phyloP scores from a whole-genome alignment of 768 basidiomycete genomes.

The Russula dissimulans region DNA sequence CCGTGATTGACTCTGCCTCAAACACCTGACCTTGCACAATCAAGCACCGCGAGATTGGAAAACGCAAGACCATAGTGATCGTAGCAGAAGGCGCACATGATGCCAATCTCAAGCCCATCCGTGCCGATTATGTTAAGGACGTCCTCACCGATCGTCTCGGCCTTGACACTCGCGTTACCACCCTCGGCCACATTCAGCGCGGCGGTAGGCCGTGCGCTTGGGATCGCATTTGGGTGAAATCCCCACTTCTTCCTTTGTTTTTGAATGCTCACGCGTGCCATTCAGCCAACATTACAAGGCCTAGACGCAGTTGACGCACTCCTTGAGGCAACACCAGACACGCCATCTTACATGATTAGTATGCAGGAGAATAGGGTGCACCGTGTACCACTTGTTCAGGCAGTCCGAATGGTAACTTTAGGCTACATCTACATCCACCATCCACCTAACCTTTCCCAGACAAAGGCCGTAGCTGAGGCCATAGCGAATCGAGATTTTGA shows the following conservation, averaged over 20 bases:
- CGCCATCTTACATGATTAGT: slow-evolving; percentile 97
- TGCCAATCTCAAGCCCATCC: slow-evolving; percentile 81
- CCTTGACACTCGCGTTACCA: slow-evolving; percentile 93
- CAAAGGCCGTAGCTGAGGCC: slow-evolving; percentile 74
- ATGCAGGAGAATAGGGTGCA: slow-evolving; percentile 92
- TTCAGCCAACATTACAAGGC: slow-evolving; percentile 90
- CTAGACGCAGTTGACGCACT: slow-evolving; percentile 87
- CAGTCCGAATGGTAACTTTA: slow-evolving; percentile 67
- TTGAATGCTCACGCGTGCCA: slow-evolving; percentile 1
- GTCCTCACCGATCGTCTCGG: slow-evolving; percentile 80
- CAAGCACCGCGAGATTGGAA: slow-evolving; percentile 85
- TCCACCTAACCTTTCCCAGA: slow-evolving; percentile 38
- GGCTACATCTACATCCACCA: neutral
- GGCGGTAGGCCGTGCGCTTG: slow-evolving; percentile 90
- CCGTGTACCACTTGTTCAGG: slow-evolving; percentile 84
- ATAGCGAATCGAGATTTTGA: slow-evolving; percentile 78
- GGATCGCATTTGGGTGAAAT: slow-evolving; percentile 75
- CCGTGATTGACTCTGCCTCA: neutral
- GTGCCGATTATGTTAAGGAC: slow-evolving; percentile 82
- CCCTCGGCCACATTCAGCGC: slow-evolving; percentile 92
- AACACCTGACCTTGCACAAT: neutral
- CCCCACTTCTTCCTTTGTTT: neutral
- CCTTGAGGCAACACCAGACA: slow-evolving; percentile 75
- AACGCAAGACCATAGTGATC: slow-evolving; percentile 97
- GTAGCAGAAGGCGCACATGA: slow-evolving; percentile 96